These are phyloP conservation scores for Penicillium psychrosexuale DNA, from an alignment of 2,329 filamentous ascomycete genomes.

Conservation along the genomic window DNA sequence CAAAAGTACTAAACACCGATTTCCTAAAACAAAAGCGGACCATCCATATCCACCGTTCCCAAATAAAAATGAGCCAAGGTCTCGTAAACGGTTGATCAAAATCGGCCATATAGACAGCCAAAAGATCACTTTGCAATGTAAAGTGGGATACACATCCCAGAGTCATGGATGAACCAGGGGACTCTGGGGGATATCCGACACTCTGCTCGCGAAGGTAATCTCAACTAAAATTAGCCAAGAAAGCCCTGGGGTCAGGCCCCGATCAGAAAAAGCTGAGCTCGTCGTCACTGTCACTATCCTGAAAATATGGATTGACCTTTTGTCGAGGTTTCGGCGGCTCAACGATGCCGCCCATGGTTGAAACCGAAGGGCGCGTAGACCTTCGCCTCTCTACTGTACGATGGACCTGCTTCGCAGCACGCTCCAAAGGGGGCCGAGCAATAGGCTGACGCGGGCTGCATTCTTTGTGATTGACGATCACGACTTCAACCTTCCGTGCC, in stretches of 20 bases:
- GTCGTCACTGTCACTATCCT: conserved; percentile 37
- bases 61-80: conserved; percentile 2
- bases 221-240: not conserved
- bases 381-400: conserved; percentile 16
- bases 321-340: conserved; percentile 6
- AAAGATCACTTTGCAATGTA: not conserved
- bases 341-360: not conserved
- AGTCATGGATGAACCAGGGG: not conserved
- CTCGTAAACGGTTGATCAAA: not conserved
- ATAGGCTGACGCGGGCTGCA: not conserved
- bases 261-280: conserved; percentile 38
- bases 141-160: not conserved
- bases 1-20: conserved; percentile 6
- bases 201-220: not conserved
- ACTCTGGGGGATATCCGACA: not conserved
- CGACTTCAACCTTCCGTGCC: conserved; percentile 27
- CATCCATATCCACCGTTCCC: conserved; percentile 4
- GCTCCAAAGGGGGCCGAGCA: conserved; percentile 1
- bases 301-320: conserved; percentile 26
- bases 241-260: not conserved
- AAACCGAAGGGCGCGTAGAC: conserved; percentile 12
- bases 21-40: not conserved
- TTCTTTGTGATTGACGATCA: conserved; percentile 29
- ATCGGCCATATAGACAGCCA: not conserved
- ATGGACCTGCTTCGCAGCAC: conserved; percentile 16